These are phyloP conservation scores for Colletotrichum chrysophilum DNA, from an alignment of 2,329 filamentous ascomycete species.

Conservation along the genomic window DNA sequence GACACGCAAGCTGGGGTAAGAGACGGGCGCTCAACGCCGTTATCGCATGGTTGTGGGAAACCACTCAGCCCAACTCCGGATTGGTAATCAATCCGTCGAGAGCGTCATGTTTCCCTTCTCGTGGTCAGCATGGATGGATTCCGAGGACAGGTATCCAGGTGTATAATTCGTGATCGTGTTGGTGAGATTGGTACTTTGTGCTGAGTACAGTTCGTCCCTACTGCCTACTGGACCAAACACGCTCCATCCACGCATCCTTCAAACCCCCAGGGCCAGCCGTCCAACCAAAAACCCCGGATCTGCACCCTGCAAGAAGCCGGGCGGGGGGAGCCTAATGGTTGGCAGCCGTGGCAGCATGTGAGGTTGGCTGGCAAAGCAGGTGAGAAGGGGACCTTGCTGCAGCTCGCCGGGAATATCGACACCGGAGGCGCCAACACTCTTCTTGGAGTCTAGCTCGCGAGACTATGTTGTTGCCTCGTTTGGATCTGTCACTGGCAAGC, in stretches of 20 bases:
- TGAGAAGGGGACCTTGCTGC: neutral
- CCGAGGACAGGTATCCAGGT: neutral
- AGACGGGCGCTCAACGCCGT: neutral
- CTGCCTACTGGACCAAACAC: neutral
- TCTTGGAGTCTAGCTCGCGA: neutral
- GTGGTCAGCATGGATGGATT: neutral
- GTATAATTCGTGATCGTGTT: neutral
- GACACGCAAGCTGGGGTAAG: neutral
- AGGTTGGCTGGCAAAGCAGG: neutral
- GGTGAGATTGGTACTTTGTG: neutral
- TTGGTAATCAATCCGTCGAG: neutral
- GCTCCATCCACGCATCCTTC: neutral
- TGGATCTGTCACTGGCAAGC: neutral
- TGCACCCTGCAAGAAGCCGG: conserved; percentile 16
- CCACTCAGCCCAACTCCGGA: neutral
- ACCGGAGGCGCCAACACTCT: neutral
- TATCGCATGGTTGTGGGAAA: neutral
- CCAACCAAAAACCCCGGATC: conserved; percentile 15
- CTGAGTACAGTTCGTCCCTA: neutral
- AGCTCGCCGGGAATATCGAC: neutral
- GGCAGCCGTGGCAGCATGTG: neutral
- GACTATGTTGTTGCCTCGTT: neutral
- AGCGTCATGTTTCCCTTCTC: neutral
- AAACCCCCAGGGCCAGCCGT: neutral
- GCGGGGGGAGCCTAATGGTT: neutral